Base-by-base conservation (phyloP, 1,284 basidiomycete genomes). In the Puccinia novopanici region DNA sequence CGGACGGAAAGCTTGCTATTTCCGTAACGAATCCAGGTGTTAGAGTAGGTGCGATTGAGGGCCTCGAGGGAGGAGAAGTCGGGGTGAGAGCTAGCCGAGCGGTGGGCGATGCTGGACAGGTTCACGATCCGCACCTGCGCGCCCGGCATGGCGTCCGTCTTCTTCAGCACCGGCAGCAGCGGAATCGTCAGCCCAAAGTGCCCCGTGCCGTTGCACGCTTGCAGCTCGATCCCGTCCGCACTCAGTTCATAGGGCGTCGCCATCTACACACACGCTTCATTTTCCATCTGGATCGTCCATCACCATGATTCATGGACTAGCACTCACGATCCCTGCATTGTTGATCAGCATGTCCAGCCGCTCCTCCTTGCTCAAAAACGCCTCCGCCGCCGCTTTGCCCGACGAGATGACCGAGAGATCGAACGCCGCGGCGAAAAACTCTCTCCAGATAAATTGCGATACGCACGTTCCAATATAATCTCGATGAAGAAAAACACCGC, bases 301-400 rank as follows among this genome's bases (percentile, higher is more conserved):
- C 17, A 15, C 2, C 5, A 19, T 34, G n/a, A 30, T 34, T 22
- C 15, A 63, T 24, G 1, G 24, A n/a, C 24, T 24, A 27, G 3
- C 27, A 70, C 67, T 15, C 4, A 79, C 76, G 10, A 71, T 82
- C 71, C 85, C 85, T 27, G 84, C 85, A 55, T 85, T 85, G 81
- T 83, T 83, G 75, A 85, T 82, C 50, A 86, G 70, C 34, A 86
- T 85, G 82, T 86, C 85, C 54, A 86, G 82, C 10, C 84, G 68
- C 45, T 83, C 65, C 59, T 85, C 84, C 68, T 83, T 72, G 0
- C 81, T 55, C 13, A 82, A 42, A 48, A 85, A 82, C 40, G 83
- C 80, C 24, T 84, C 81, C 4, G 85, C 85, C 0, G 84, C 82
- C 59, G 81, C 73, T 50, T 83, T 82, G 1, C 84, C 82, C 0